Evolutionary conservation across 306 rosid species (phyloP).

Genomic region (Rosa rugosa): DNA sequence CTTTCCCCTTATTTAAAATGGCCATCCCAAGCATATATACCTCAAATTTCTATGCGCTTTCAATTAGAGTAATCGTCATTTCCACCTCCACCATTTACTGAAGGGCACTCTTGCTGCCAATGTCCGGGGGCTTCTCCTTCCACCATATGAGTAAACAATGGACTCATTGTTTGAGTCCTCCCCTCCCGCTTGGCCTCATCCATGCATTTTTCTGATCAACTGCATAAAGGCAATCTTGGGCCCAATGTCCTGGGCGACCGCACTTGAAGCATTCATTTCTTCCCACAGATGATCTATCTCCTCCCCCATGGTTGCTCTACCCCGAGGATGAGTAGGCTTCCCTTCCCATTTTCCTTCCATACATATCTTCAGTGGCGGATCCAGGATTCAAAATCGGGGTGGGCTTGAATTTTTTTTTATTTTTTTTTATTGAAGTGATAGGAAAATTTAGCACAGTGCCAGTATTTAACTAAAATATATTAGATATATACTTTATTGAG

Average conservation of each 20-base stretch:
- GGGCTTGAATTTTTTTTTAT: too few relatives aligned
- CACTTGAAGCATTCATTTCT: constrained; percentile 80
- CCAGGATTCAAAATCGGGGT: too few relatives aligned
- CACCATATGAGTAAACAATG: not conserved
- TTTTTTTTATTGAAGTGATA: too few relatives aligned
- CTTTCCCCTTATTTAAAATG: constrained; percentile 12
- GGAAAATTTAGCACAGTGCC: too few relatives aligned
- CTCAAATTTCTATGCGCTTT: constrained; percentile 39
- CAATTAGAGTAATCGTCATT: not conserved
- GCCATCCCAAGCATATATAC: constrained; percentile 65
- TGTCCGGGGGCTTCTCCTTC: not conserved
- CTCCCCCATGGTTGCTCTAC: too few relatives aligned
- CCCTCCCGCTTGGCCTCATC: not conserved
- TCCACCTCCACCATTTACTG: constrained; percentile 46
- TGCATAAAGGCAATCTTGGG: constrained; percentile 48
- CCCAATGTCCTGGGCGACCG: constrained; percentile 95
- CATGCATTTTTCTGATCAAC: not conserved
- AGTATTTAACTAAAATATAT: too few relatives aligned
- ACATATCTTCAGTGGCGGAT: too few relatives aligned
- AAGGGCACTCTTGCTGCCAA: constrained; percentile 40
- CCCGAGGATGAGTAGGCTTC: too few relatives aligned
- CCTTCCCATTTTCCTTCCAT: too few relatives aligned
- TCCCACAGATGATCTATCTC: too few relatives aligned
- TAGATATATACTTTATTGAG: too few relatives aligned
- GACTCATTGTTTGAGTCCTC: not conserved